A percentile compares a stretch with the other conserved stretches of the same genome.
These are phyloP conservation scores for Albatrellus sp. DNA, from an alignment of 1,284 basidiomycete genomes.

Conservation along the genomic window DNA sequence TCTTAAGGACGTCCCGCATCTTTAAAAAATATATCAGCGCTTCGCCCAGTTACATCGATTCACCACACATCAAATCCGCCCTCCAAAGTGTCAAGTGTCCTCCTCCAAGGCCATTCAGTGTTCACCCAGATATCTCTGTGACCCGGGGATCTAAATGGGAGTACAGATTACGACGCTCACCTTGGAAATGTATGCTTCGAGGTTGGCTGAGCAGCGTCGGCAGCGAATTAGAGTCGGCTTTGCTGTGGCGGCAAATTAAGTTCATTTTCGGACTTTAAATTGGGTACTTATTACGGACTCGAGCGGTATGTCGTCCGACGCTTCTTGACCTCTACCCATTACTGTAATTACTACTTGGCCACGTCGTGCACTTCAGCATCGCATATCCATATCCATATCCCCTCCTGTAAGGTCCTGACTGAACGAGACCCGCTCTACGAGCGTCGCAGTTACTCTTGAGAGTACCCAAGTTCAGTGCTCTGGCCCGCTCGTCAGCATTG, in stretches of 20 bases:
- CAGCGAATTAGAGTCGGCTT: slow-evolving; percentile 6
- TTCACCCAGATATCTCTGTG: neutral
- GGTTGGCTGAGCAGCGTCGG: slow-evolving; percentile 9
- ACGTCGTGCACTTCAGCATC: no score
- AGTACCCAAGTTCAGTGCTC: neutral
- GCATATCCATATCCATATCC: neutral
- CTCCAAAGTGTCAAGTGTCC: slow-evolving; percentile 3
- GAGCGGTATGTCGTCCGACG: neutral
- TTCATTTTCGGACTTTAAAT: slow-evolving; percentile 4
- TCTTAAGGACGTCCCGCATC: slow-evolving; percentile 90
- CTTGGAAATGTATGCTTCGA: slow-evolving; percentile 20
- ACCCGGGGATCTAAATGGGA: slow-evolving; percentile 3
- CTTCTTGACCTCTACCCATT: no score
- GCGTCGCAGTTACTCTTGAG: neutral
- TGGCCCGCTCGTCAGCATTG: neutral
- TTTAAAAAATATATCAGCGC: slow-evolving; percentile 21
- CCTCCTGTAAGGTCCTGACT: slow-evolving; percentile 8
- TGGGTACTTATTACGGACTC: no score
- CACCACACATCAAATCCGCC: slow-evolving; percentile 19
- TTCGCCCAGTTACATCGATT: slow-evolving; percentile 15
- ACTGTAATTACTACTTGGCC: no score
- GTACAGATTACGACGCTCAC: slow-evolving; percentile 16
- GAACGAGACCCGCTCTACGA: no score
- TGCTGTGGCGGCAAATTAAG: slow-evolving; percentile 11
- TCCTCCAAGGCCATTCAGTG: slow-evolving; percentile 4